Conservation (phyloP, 768 basidiomycete genomes). For the Mycena vitilis region DNA sequence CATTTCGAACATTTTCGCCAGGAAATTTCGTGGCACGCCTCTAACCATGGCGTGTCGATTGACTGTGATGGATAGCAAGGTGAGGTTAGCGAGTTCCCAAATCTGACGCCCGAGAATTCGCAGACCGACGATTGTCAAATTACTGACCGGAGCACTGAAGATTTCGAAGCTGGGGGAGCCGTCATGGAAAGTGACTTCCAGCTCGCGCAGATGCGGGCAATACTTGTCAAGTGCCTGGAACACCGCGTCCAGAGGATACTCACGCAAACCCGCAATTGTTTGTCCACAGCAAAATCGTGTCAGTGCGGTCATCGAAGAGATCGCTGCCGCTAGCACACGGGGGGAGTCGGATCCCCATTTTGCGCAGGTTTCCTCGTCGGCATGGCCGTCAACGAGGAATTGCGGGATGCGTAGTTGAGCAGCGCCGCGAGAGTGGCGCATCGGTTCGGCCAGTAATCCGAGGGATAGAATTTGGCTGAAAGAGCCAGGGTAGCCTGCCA, state of each 20-base stretch:
- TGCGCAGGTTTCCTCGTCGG: no score
- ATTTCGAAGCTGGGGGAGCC: no score
- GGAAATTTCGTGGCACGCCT: not conserved
- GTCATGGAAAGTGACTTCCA: not conserved
- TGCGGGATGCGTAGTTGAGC: no score
- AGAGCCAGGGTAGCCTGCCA: not conserved
- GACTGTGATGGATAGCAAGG: not conserved
- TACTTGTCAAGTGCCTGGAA: not conserved
- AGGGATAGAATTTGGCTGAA: not conserved
- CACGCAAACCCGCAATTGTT: not conserved
- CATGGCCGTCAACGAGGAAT: no score
- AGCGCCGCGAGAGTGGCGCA: no score
- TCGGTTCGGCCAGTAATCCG: not conserved
- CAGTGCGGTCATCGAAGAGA: no score
- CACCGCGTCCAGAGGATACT: not conserved
- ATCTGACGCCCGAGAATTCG: no score
- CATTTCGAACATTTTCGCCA: not conserved
- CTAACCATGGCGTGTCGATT: not conserved
- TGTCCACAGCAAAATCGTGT: no score
- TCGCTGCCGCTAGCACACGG: no score
- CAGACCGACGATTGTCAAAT: no score
- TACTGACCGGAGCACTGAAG: no score
- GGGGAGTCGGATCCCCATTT: no score
- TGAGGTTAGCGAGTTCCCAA: conserved; percentile 1
- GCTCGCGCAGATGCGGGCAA: conserved; percentile 1